These are phyloP conservation scores for Calonectria hawksworthii DNA, from an alignment of 2,329 filamentous ascomycete species.

Conservation along the genomic window DNA sequence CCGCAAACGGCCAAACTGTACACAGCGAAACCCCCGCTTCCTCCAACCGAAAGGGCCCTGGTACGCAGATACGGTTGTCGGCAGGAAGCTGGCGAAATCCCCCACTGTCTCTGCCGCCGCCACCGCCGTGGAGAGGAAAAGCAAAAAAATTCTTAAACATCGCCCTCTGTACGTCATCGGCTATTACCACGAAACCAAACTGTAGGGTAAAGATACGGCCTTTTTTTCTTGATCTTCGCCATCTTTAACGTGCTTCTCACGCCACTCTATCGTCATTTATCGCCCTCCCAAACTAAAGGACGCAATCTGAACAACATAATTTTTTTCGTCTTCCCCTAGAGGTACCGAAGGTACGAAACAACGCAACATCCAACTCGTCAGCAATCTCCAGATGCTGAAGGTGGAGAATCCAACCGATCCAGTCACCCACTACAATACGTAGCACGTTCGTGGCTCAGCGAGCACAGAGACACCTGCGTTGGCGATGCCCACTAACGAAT, in stretches of 20 bases:
- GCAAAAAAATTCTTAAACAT: neutral
- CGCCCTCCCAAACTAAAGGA: neutral
- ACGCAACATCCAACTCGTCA: slow-evolving; percentile 6
- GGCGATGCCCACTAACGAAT: slow-evolving; percentile 13
- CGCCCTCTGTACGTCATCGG: slow-evolving; percentile 21
- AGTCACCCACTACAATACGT: slow-evolving; percentile 8
- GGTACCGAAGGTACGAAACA: neutral
- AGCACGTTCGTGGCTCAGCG: neutral
- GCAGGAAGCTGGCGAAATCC: neutral
- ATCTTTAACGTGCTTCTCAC: neutral
- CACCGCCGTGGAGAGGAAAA: neutral
- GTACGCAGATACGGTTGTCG: neutral
- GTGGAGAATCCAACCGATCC: slow-evolving; percentile 8
- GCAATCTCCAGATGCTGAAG: neutral
- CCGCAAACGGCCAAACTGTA: slow-evolving; percentile 4
- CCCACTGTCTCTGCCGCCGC: neutral
- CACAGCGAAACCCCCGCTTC: slow-evolving; percentile 5
- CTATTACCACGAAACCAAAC: neutral
- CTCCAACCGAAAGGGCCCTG: neutral
- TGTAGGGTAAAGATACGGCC: neutral
- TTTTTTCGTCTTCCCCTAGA: neutral
- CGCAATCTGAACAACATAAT: neutral
- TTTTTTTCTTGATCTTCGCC: neutral
- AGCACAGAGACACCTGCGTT: neutral
- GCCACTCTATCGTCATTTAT: slow-evolving; percentile 6